phyloP scores from a whole-genome alignment of 208 protist species.

The Naegleria gruberi region DNA sequence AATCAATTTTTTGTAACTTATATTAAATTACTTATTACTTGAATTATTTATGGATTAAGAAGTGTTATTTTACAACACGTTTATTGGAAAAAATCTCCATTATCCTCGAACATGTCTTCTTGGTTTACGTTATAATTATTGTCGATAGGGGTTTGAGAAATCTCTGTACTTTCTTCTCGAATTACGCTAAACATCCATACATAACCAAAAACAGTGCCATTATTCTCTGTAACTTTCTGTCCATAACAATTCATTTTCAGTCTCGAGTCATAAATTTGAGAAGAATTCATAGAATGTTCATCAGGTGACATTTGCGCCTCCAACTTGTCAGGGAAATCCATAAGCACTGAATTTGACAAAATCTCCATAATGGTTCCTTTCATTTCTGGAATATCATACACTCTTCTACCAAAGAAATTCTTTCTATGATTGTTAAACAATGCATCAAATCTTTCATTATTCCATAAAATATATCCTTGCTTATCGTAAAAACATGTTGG shows the following conservation, averaged over 20 bases:
- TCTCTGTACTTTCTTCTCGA: constrained; percentile 18
- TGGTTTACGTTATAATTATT: too few species aligned
- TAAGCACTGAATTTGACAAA: neutral
- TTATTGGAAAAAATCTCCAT: too few species aligned
- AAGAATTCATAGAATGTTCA: too few species aligned
- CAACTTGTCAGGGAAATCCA: neutral
- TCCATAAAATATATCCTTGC: neutral
- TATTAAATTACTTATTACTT: too few species aligned
- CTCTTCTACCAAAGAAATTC: neutral
- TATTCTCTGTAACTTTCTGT: neutral
- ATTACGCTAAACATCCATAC: constrained; percentile 2
- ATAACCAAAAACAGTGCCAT: neutral
- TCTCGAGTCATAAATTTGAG: neutral
- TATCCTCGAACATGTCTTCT: too few species aligned
- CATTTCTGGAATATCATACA: neutral
- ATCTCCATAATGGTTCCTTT: neutral
- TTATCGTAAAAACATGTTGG: neutral
- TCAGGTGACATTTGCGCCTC: neutral
- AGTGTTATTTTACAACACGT: too few species aligned
- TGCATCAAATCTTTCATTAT: neutral
- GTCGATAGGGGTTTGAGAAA: too few species aligned
- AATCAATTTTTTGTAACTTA: too few species aligned
- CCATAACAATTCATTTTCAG: neutral
- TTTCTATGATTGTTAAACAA: neutral
- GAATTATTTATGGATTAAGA: too few species aligned